Base-by-base conservation (phyloP, 2,329 filamentous ascomycete genomes). In the Didymellaceae sp. region DNA sequence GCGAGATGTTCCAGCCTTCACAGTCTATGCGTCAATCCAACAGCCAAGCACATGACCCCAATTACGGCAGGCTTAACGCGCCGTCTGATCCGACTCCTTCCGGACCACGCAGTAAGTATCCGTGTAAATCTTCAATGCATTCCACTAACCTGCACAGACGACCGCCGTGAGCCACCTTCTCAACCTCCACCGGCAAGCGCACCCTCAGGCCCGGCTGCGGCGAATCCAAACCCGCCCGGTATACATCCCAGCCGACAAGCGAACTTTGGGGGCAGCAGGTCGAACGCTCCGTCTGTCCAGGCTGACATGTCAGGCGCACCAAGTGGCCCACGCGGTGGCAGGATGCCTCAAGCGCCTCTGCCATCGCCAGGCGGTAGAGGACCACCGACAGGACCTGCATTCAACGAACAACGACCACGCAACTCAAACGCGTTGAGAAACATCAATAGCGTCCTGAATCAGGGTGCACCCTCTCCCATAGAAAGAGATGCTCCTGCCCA, bases 171-270 rank as follows among this genome's bases (percentile, higher is more conserved):
- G 28, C 26, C 55, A 35, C 63, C 59, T 35, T 57, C 54, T 11
- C 64, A 67, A 33, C 58, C 63, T 21, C 54, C 69, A 16, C 57
- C 64, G 30, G 52, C 68, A 17, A 66, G 69, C 10, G 63, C 74
- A 13, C 68, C 74, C 31, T 65, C 72, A 6, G 65, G 63, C 7
- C 62, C 63, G 18, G 37, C 48, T 26, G 43, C 37, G 46, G 68
- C 22, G 41, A 65, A 9, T 57, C 67, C 32, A 7, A 75, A 78
- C 26, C 66, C 73, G 13, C 67, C 72, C 17, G 79, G 80, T 24
- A 76, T 84, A 35, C 81, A 84, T 61, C 81, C 81, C 9, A 82
- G 82, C 59, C 76, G 82, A 28, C 66, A 75, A 31, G 74, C 39
- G 14, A 45, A 46, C 14, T 47, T 53, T 8, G 33, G 50, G 16